Evolutionary conservation across 148 eudicot species (phyloP).

Genomic region (Rhododendron kiyosumense): DNA sequence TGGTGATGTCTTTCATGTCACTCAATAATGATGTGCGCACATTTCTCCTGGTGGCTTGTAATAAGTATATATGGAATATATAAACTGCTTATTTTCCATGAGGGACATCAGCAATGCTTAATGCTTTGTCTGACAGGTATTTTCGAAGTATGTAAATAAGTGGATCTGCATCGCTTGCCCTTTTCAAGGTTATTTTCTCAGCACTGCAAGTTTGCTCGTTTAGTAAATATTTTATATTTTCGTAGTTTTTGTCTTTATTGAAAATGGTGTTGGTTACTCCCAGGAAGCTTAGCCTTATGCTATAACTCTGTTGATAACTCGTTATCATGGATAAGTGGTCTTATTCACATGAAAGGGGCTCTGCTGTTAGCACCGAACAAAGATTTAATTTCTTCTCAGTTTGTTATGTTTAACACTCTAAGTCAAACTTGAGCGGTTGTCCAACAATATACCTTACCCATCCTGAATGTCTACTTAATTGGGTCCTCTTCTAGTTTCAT

Average conservation of each 20-base stretch:
- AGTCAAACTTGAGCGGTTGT: neutral
- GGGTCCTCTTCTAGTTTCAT: neutral
- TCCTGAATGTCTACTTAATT: neutral
- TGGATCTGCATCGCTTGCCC: constrained; percentile 96
- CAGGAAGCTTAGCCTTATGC: neutral
- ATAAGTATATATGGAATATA: neutral
- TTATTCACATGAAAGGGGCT: neutral
- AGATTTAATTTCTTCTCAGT: neutral
- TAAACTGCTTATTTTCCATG: neutral
- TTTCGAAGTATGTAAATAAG: constrained; percentile 78
- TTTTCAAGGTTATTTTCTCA: constrained; percentile 67
- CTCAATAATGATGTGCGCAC: constrained; percentile 65
- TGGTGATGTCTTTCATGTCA: constrained; percentile 69
- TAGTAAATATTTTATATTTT: neutral
- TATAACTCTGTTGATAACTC: neutral
- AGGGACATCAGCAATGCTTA: constrained; percentile 5
- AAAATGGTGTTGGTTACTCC: neutral
- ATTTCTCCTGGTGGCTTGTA: constrained; percentile 13
- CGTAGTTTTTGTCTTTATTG: neutral
- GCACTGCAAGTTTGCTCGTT: constrained; percentile 5
- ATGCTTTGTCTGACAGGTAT: constrained; percentile 41
- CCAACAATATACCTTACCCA: neutral
- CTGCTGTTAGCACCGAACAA: neutral
- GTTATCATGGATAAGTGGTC: neutral
- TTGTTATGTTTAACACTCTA: neutral